A percentile compares a stretch with the other conserved stretches of the same genome.
These are phyloP conservation scores for Clonostachys chloroleuca DNA, from an alignment of 2,329 filamentous ascomycete genomes.

Conservation along the genomic window DNA sequence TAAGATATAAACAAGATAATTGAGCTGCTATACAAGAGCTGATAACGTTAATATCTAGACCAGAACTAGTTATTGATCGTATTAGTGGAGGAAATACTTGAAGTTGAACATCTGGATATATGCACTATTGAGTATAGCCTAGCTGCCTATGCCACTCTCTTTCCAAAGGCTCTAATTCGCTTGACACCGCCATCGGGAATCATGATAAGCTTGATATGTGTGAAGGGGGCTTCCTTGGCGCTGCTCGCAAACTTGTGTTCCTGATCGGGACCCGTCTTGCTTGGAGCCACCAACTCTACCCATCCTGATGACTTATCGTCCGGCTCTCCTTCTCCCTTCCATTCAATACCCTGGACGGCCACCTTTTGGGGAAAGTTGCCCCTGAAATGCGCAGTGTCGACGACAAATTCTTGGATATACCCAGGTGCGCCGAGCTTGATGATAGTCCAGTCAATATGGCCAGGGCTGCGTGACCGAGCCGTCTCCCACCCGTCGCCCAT, in stretches of 20 bases:
- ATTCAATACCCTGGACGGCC: constrained; percentile 58
- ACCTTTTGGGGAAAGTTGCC: constrained; percentile 81
- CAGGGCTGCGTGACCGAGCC: constrained; percentile 64
- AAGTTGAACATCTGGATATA: too few relatives aligned
- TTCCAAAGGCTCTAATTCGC: constrained; percentile 57
- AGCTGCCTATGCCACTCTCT: constrained; percentile 13
- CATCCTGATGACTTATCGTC: constrained; percentile 54
- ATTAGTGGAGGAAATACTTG: too few relatives aligned
- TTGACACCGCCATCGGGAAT: constrained; percentile 93
- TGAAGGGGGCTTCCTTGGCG: constrained; percentile 58
- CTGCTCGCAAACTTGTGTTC: constrained; percentile 63
- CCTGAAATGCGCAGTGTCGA: constrained; percentile 80
- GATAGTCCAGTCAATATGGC: constrained; percentile 78
- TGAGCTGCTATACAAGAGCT: too few relatives aligned
- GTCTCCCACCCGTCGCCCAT: constrained; percentile 93
- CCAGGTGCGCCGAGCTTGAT: constrained; percentile 67
- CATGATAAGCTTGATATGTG: constrained; percentile 86
- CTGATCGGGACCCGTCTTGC: constrained; percentile 66
- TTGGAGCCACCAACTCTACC: constrained; percentile 61
- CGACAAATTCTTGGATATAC: constrained; percentile 60
- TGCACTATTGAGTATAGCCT: neutral
- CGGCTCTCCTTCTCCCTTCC: constrained; percentile 50
- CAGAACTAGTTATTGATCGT: too few relatives aligned
- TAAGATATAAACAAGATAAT: too few relatives aligned
- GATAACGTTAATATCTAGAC: too few relatives aligned